Evolutionary conservation across 2,329 filamentous ascomycete genomes (phyloP).

Genomic region (Alternaria ventricosa): DNA sequence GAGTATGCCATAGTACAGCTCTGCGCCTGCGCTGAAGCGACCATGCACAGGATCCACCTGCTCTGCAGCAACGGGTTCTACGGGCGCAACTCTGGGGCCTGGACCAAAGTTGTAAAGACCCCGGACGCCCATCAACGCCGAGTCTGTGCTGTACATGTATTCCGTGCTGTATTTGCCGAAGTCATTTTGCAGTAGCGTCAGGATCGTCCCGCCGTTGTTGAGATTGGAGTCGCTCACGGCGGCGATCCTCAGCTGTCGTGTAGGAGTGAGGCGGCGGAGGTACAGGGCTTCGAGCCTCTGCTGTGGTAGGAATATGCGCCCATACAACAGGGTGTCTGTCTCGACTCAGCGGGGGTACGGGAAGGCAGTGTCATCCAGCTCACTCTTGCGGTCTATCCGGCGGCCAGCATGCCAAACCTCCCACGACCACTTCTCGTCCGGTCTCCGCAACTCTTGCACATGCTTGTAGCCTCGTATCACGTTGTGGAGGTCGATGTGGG

Average conservation of each 20-base stretch:
- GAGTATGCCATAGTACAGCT: constrained; percentile 92
- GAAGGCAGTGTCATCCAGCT: constrained; percentile 15
- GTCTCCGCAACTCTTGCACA: constrained; percentile 68
- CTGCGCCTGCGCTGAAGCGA: constrained; percentile 87
- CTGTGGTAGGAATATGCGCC: constrained; percentile 80
- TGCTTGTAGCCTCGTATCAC: constrained; percentile 85
- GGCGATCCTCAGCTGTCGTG: constrained; percentile 79
- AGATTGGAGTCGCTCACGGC: constrained; percentile 76
- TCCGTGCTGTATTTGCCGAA: constrained; percentile 87
- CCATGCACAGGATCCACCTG: constrained; percentile 68
- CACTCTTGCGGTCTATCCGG: constrained; percentile 58
- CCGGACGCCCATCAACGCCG: constrained; percentile 82
- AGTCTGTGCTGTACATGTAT: constrained; percentile 90
- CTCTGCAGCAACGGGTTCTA: constrained; percentile 28
- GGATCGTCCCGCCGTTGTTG: constrained; percentile 76
- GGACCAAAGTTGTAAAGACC: constrained; percentile 95
- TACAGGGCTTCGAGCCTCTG: constrained; percentile 88
- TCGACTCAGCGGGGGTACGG: constrained; percentile 25
- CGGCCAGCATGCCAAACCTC: constrained; percentile 61
- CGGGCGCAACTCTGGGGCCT: constrained; percentile 59
- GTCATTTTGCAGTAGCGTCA: constrained; percentile 80
- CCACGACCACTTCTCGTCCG: constrained; percentile 60
- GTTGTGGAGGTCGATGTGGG: constrained; percentile 75
- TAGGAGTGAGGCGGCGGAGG: constrained; percentile 76
- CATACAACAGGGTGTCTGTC: constrained; percentile 71